Base-by-base conservation (phyloP, 2,329 filamentous ascomycete genomes). In the Ophiostoma perfectum region DNA sequence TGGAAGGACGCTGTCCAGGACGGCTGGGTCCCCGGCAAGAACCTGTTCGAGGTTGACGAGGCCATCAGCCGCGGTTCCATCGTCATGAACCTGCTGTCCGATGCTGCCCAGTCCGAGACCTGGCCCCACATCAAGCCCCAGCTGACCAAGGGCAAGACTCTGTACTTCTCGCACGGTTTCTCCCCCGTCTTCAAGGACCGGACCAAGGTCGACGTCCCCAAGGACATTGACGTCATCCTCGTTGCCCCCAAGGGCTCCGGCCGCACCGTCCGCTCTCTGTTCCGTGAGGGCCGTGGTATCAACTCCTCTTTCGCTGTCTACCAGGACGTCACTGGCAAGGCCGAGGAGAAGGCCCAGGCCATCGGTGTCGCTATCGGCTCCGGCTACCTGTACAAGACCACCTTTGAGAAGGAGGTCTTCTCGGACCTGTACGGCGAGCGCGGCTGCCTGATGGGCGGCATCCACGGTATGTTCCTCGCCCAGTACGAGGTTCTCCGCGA, bases 101-200 rank as follows among this genome's bases (percentile, higher is more conserved):
- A 99, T 80, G 95, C 95, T 77, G 95, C 95, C 76, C 95, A 99
- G 88, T 93, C 88, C 77, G 95, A 98, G 90, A 99, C 95, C 73
- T 99, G 95, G 95, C 93, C 95, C 77, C 85, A 88, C 76, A 95
- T 99, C 83, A 98, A 97, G 90, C 95, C 95, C 78, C 91, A 96
- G 84, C 86, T 99, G 78, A 93, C 90, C 82, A 94, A 98, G 91
- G 95, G 92, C 85, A 99, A 99, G 94, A 99, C 95, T 71, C 92
- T 99, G 76, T 99, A 99, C 90, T 99, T 99, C 88, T 98, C 95
- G 75, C 95, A 99, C 88, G 95, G 95, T 78, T 99, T 99, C 91
- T 98, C 95, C 72, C 95, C 95, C 79, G 93, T 99, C 82, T 99
- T 99, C 92, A 97, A 97, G 87, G 90, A 97, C 81, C 89, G 95